A percentile compares a stretch with the other conserved stretches of the same genome.
Evolutionary conservation across 2,329 filamentous ascomycete species (phyloP).

Genomic region (Clonostachys rhizophaga): DNA sequence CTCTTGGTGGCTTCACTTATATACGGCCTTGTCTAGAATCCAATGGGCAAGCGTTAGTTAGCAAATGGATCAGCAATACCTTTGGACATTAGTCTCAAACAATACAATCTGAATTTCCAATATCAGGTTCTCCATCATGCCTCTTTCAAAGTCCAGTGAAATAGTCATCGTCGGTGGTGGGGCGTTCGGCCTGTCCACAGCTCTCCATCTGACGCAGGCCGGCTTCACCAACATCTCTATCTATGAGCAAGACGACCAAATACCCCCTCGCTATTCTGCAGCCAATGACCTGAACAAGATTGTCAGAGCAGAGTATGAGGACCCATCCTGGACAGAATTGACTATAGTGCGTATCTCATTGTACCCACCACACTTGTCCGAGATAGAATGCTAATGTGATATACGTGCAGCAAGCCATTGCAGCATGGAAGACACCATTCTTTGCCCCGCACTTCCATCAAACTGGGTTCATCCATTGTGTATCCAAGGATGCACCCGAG

Average conservation of each 20-base stretch:
- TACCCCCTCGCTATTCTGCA: constrained; percentile 30
- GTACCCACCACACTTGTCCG: neutral
- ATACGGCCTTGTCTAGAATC: too few relatives aligned
- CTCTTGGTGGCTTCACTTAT: too few relatives aligned
- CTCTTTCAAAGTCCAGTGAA: constrained; percentile 39
- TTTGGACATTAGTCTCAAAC: too few relatives aligned
- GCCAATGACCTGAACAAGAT: constrained; percentile 59
- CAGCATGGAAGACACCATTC: constrained; percentile 40
- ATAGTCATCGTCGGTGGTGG: constrained; percentile 63
- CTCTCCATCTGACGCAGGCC: constrained; percentile 39
- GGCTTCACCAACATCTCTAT: constrained; percentile 59
- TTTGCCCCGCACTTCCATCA: constrained; percentile 44
- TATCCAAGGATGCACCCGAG: constrained; percentile 36
- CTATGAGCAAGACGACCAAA: constrained; percentile 34
- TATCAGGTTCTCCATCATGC: constrained; percentile 16
- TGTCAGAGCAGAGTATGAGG: constrained; percentile 52
- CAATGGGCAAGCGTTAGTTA: too few relatives aligned
- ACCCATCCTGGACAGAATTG: constrained; percentile 48
- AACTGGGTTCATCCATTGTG: constrained; percentile 34
- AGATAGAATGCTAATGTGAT: neutral
- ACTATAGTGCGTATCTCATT: constrained; percentile 31
- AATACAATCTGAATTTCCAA: too few relatives aligned
- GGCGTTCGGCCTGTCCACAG: constrained; percentile 61
- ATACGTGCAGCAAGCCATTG: constrained; percentile 32
- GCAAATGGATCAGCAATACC: too few relatives aligned